Conservation (phyloP, 108 stramenopile genomes). For the Cyclotella atomus region DNA sequence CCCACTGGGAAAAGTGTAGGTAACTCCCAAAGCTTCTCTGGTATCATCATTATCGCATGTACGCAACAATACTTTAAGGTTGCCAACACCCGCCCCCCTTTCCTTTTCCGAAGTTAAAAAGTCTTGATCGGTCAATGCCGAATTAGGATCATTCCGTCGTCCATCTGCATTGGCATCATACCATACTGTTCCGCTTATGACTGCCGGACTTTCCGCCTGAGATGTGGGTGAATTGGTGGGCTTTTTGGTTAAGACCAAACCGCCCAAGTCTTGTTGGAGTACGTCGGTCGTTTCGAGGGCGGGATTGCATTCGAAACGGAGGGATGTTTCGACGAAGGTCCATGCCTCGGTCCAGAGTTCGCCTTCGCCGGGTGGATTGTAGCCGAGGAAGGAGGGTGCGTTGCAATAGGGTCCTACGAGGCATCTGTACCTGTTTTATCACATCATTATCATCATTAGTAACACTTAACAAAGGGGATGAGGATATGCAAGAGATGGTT, state of each 20-base stretch:
- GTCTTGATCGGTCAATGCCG: conserved; percentile 16
- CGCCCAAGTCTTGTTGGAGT: not conserved
- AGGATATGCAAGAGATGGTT: too few species aligned
- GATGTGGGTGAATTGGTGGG: not conserved
- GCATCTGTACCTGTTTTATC: too few species aligned
- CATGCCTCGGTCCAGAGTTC: conserved; percentile 14
- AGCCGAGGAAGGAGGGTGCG: conserved; percentile 35
- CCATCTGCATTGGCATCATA: conserved; percentile 44
- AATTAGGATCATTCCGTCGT: conserved; percentile 8
- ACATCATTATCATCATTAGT: too few species aligned
- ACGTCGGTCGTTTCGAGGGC: conserved; percentile 1
- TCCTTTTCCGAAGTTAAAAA: conserved; percentile 8
- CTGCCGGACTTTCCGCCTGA: not conserved
- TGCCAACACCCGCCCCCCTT: conserved; percentile 20
- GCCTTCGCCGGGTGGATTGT: conserved; percentile 33
- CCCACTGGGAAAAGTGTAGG: conserved; percentile 22
- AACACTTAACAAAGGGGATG: too few species aligned
- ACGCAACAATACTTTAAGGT: conserved; percentile 7
- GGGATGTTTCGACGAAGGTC: not conserved
- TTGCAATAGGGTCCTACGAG: conserved; percentile 32
- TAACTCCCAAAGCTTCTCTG: conserved; percentile 8
- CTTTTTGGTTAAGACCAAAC: not conserved
- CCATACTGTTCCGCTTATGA: conserved; percentile 23
- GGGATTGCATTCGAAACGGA: conserved; percentile 33
- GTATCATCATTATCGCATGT: conserved; percentile 16